Conservation (phyloP, 257 asterid genomes). For the Solanum dulcamara region DNA sequence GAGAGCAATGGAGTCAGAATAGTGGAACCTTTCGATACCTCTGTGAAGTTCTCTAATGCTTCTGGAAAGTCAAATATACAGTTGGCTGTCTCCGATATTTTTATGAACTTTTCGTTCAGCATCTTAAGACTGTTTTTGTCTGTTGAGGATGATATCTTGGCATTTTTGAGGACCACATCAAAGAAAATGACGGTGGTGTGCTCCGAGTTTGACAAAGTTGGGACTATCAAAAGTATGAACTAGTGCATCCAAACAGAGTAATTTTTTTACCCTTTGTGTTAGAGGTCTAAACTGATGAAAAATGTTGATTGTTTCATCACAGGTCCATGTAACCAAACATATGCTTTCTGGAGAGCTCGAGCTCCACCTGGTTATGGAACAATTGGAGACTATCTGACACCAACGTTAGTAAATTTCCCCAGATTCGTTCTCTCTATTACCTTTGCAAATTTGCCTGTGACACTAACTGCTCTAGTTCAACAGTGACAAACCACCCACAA, state of each 20-base stretch:
- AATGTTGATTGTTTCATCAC: background rate
- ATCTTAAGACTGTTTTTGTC: constrained; percentile 76
- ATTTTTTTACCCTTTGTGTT: background rate
- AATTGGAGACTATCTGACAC: constrained; percentile 93
- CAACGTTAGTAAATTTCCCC: constrained; percentile 48
- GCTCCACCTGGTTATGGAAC: constrained; percentile 94
- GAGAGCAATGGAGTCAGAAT: constrained; percentile 94
- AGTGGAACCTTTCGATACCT: constrained; percentile 92
- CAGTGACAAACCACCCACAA: constrained; percentile 95
- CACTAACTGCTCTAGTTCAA: constrained; percentile 1
- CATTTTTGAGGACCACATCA: constrained; percentile 80
- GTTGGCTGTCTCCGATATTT: constrained; percentile 69
- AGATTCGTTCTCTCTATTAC: constrained; percentile 2
- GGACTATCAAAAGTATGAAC: constrained; percentile 58
- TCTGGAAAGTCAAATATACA: constrained; percentile 67
- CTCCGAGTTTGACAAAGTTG: constrained; percentile 87
- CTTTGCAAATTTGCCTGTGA: background rate
- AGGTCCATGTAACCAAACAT: constrained; percentile 29
- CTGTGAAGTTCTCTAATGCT: constrained; percentile 46
- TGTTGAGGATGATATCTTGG: constrained; percentile 84
- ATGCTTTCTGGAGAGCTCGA: constrained; percentile 93
- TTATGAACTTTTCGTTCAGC: constrained; percentile 94
- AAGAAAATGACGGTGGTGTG: constrained; percentile 69
- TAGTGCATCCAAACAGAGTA: background rate
- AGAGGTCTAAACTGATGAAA: background rate